Evolutionary conservation across 345 rosid genomes (phyloP).

Genomic region (Erodium maritimum): DNA sequence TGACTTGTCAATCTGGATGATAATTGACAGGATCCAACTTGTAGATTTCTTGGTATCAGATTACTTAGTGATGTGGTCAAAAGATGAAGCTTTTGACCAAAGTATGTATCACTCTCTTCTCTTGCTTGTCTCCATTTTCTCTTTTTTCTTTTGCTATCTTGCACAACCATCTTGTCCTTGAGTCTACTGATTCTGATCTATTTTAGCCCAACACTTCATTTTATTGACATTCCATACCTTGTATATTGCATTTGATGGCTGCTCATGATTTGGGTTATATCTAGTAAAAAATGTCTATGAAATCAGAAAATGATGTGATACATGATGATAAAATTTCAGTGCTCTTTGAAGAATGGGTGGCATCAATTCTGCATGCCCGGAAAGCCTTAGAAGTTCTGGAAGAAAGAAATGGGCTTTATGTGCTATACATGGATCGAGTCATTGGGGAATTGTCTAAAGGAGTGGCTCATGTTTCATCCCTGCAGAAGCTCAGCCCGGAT

Average conservation of each 20-base stretch:
- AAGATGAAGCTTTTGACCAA: conserved; percentile 33
- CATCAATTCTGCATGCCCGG: conserved; percentile 50
- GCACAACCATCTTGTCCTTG: neutral
- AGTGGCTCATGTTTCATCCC: conserved; percentile 34
- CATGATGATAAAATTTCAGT: conserved; percentile 28
- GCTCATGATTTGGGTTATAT: neutral
- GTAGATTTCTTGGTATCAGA: conserved; percentile 63
- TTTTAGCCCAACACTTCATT: neutral
- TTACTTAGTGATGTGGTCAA: conserved; percentile 51
- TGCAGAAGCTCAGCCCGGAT: conserved; percentile 40
- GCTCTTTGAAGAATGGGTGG: conserved; percentile 63
- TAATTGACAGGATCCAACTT: conserved; percentile 65
- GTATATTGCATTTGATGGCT: neutral
- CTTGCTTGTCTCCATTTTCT: neutral
- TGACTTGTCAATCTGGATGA: conserved; percentile 8
- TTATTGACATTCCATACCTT: neutral
- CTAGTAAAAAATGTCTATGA: neutral
- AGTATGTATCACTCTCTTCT: conserved; percentile 21
- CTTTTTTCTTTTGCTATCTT: neutral
- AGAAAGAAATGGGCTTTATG: conserved; percentile 61
- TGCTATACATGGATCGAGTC: conserved; percentile 71
- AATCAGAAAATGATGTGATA: conserved; percentile 2
- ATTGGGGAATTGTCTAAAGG: conserved; percentile 48
- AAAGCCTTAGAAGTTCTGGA: conserved; percentile 56
- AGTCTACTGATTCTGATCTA: neutral